Evolutionary conservation across 2,329 filamentous ascomycete species (phyloP).

Genomic region (Colletotrichum trifolii): DNA sequence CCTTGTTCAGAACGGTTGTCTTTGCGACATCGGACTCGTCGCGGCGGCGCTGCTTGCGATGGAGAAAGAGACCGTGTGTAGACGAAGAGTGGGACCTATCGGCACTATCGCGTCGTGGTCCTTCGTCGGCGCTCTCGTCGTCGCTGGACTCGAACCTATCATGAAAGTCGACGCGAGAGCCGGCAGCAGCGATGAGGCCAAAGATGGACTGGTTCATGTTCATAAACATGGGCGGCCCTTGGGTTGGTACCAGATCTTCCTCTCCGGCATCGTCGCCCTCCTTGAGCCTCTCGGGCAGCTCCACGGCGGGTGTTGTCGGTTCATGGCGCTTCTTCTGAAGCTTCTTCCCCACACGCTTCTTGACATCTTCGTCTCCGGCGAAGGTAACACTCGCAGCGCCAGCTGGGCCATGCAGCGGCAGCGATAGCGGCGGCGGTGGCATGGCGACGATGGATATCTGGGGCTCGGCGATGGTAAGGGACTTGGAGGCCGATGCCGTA

Average conservation of each 20-base stretch:
- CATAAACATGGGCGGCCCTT: slow-evolving; percentile 63
- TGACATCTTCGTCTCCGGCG: slow-evolving; percentile 51
- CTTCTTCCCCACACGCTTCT: slow-evolving; percentile 54
- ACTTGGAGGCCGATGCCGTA: not conserved
- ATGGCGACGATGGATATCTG: slow-evolving; percentile 29
- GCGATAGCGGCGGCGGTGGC: slow-evolving; percentile 7
- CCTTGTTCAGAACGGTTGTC: slow-evolving; percentile 46
- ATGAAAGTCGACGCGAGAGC: slow-evolving; percentile 84
- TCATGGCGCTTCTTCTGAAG: slow-evolving; percentile 58
- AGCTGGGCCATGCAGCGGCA: slow-evolving; percentile 1
- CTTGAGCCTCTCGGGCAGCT: slow-evolving; percentile 65
- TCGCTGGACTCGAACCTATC: slow-evolving; percentile 87
- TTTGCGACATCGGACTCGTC: slow-evolving; percentile 43
- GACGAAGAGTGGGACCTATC: slow-evolving; percentile 1
- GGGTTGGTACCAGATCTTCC: slow-evolving; percentile 58
- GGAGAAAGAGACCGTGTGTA: slow-evolving; percentile 20
- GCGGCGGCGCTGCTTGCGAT: slow-evolving; percentile 52
- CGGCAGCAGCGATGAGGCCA: slow-evolving; percentile 89
- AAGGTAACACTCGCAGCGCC: slow-evolving; percentile 39
- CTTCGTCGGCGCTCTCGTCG: slow-evolving; percentile 74
- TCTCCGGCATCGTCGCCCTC: slow-evolving; percentile 60
- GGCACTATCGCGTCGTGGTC: slow-evolving; percentile 42
- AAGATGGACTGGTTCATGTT: slow-evolving; percentile 97
- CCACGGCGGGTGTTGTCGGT: slow-evolving; percentile 51
- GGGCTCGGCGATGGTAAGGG: slow-evolving; percentile 8